Evolutionary conservation across 2,329 filamentous ascomycete species (phyloP).

Genomic region (Pseudofabraea citricarpa): DNA sequence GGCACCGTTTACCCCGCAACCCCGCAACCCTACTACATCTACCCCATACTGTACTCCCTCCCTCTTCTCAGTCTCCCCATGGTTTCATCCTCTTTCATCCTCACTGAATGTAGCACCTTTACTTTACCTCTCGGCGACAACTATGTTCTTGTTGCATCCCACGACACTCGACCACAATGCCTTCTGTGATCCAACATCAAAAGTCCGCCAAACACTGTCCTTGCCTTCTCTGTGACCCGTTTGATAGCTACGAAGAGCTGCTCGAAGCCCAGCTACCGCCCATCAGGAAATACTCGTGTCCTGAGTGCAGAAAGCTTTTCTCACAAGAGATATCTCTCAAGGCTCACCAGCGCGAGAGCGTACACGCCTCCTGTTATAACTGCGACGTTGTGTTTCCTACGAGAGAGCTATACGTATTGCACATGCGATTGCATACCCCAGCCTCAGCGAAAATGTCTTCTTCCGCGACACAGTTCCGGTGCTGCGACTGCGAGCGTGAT

Average conservation of each 20-base stretch:
- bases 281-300: conserved; percentile 9
- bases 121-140: conserved; percentile 5
- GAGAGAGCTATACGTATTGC: conserved; percentile 8
- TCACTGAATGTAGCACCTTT: conserved; percentile 4
- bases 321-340: conserved; percentile 8
- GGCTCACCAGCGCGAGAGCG: conserved; percentile 7
- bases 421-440: conserved; percentile 9
- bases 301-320: conserved; percentile 9
- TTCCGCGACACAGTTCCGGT: conserved; percentile 1
- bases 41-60: no score
- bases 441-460: conserved; percentile 1
- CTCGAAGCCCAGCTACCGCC: conserved; percentile 10
- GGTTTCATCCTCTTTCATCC: neutral
- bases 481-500: conserved; percentile 5
- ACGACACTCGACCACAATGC: conserved; percentile 7
- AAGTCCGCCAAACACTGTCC: conserved; percentile 11
- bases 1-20: conserved; percentile 10
- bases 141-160: conserved; percentile 6
- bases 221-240: conserved; percentile 7
- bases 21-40: no score
- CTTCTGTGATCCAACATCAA: conserved; percentile 10
- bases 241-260: conserved; percentile 8
- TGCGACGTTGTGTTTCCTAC: conserved; percentile 9
- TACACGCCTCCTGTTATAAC: conserved; percentile 10
- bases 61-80: neutral